Percentiles rank a stretch among this genome's conserved stretches.
Evolutionary conservation across 257 asterid species (phyloP).

Genomic region (Solanum virginianum): DNA sequence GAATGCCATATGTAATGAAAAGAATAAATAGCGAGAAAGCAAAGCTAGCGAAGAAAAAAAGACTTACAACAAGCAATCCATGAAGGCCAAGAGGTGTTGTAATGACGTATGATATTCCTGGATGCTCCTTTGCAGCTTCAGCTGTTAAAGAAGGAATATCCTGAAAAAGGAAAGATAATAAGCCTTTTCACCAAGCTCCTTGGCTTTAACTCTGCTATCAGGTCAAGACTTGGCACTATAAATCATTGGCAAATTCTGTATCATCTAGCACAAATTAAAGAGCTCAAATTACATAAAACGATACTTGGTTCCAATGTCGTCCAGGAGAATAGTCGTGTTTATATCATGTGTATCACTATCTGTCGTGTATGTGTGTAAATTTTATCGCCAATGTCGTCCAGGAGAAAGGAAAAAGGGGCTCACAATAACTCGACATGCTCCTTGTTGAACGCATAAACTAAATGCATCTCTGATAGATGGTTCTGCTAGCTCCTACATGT

Average conservation of each 20-base stretch:
- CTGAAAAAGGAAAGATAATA: slow-evolving; percentile 20
- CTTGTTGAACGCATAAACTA: slow-evolving; percentile 62
- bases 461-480: slow-evolving; percentile 91
- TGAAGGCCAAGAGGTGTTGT: slow-evolving; percentile 91
- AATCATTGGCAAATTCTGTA: neutral
- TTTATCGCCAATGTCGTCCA: slow-evolving; percentile 33
- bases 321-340: too few species aligned
- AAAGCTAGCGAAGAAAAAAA: neutral
- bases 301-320: slow-evolving; percentile 92
- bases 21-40: neutral
- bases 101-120: slow-evolving; percentile 61
- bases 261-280: neutral
- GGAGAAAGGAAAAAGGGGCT: slow-evolving; percentile 96
- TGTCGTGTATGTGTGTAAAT: too few species aligned
- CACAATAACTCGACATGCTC: slow-evolving; percentile 74
- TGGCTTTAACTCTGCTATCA: neutral
- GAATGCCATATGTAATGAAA: neutral
- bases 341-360: too few species aligned
- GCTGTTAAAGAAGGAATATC: slow-evolving; percentile 87
- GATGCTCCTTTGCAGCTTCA: slow-evolving; percentile 94
- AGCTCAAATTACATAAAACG: neutral
- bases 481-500: slow-evolving; percentile 74
- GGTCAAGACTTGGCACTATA: neutral
- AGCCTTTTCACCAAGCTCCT: neutral
- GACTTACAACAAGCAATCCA: slow-evolving; percentile 58